These are phyloP conservation scores for Cyclotella atomus DNA, from an alignment of 108 stramenopile genomes.

Conservation along the genomic window DNA sequence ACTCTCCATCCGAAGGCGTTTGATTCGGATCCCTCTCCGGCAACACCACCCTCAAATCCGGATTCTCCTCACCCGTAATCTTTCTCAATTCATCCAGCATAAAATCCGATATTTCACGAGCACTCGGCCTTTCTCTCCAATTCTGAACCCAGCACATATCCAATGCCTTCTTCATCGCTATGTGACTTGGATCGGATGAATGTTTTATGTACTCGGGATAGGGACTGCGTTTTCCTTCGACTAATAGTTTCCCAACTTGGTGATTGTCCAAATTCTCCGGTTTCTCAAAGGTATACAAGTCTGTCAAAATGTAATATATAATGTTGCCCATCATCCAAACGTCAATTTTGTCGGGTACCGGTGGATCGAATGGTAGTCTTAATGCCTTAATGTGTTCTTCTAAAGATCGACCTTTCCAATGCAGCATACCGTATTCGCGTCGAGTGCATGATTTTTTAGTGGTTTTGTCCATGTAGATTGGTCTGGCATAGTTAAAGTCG, in stretches of 20 bases:
- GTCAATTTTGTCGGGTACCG: slow-evolving; percentile 41
- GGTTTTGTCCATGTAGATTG: slow-evolving; percentile 35
- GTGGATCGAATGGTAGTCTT: slow-evolving; percentile 6
- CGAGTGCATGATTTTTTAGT: slow-evolving; percentile 35
- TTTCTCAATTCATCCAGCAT: slow-evolving; percentile 30
- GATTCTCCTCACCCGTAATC: slow-evolving; percentile 40
- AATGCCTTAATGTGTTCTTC: slow-evolving; percentile 20
- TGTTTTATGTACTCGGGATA: slow-evolving; percentile 40
- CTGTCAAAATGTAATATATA: slow-evolving; percentile 44
- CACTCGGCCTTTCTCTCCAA: slow-evolving; percentile 41
- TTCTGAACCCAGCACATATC: slow-evolving; percentile 56
- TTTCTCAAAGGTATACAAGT: slow-evolving; percentile 45
- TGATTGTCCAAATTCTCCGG: slow-evolving; percentile 34
- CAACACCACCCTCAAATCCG: slow-evolving; percentile 46
- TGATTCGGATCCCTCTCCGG: slow-evolving; percentile 40
- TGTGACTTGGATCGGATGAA: slow-evolving; percentile 38
- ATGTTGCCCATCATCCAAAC: slow-evolving; percentile 58
- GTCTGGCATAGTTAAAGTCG: slow-evolving; percentile 55
- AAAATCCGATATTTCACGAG: slow-evolving; percentile 34
- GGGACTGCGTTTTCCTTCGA: slow-evolving; percentile 30
- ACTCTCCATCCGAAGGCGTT: slow-evolving; percentile 35
- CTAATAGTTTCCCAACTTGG: slow-evolving; percentile 21
- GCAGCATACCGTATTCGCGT: slow-evolving; percentile 18
- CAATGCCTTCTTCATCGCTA: slow-evolving; percentile 48
- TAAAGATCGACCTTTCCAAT: slow-evolving; percentile 45